Evolutionary conservation across 192 early-diverging fungal species (phyloP), one percentile per base, ranked within the genome.

Genomic region (Coemansia guatemalensis): DNA sequence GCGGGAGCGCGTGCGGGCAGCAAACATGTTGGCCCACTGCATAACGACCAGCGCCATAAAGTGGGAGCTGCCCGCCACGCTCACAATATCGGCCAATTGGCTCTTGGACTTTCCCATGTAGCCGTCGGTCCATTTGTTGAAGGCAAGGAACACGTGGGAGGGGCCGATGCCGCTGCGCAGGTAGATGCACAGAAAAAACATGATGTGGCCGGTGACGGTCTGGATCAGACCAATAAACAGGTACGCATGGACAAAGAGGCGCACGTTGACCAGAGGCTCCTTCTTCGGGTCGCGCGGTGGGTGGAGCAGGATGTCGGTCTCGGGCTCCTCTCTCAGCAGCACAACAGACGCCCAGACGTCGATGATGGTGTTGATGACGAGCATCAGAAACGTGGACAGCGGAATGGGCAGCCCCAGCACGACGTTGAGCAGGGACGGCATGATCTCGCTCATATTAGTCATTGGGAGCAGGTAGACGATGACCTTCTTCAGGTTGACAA

Each of bases 401-500:
- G 92, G 88, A 30, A 90, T 78, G 20, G 88, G 94, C 30, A 89
- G 83, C 9, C 94, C 94, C 4, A 96, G 71, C 29, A 92, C 91
- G 18, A 92, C 83, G 65, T 89, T 93, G 32, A 88, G 69, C 26
- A 96, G 47, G 7, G 92, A 89, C 11, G 93, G 86, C 77, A 85
- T 75, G 33, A 93, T 82, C 66, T 96, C 91, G 56, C 85, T 85
- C 81, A 88, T 83, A 47, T 85, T 85, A 41, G 90, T 91, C 48
- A 89, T 86, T 0, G 93, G 92, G 60, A 95, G 65, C 53, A 95
- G 73, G 60, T 94, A 95, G 2, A 88, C 62, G 72, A 93, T 88
- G 25, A 93, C 92, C 74, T 96, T 94, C 66, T 92, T 87, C 30
- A 94, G 68, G 78, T 96, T 96, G 68, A 91, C 86, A 72, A 94